A percentile compares a stretch with the other conserved stretches of the same genome.
These are phyloP conservation scores for Hansenula lynferdii DNA, from an alignment of 1,139 yeast species.

Conservation along the genomic window DNA sequence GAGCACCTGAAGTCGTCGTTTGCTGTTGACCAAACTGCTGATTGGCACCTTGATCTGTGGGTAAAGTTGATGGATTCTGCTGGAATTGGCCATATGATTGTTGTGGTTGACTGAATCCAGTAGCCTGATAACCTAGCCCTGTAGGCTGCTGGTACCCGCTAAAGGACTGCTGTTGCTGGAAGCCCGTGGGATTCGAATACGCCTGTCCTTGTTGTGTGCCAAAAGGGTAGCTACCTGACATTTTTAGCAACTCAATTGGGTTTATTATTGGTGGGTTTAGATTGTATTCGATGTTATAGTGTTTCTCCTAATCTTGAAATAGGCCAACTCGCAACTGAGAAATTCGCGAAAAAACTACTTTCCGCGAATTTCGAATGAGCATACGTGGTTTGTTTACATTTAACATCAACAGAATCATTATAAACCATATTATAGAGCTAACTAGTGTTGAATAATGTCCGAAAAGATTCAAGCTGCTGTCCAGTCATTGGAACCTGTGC, in stretches of 20 bases:
- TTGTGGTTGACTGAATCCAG: neutral
- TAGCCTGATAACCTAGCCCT: neutral
- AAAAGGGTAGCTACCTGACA: neutral
- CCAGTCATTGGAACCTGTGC: constrained; percentile 11
- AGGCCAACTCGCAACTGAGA: too few relatives aligned
- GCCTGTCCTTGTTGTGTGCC: neutral
- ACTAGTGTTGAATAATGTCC: too few relatives aligned
- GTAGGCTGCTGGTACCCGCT: constrained; percentile 1
- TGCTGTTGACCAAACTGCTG: neutral
- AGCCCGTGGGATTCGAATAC: neutral
- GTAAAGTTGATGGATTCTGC: neutral
- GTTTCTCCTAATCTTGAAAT: too few relatives aligned
- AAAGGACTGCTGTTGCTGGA: neutral
- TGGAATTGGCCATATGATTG: neutral
- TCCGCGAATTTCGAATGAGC: too few relatives aligned
- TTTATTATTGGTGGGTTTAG: too few relatives aligned
- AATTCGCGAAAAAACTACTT: too few relatives aligned
- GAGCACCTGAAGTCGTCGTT: too few relatives aligned
- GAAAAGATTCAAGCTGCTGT: neutral
- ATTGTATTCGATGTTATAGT: too few relatives aligned
- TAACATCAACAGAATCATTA: too few relatives aligned
- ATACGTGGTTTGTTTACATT: too few relatives aligned
- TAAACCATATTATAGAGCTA: too few relatives aligned
- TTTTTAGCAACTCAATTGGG: too few relatives aligned
- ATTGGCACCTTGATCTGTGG: neutral